These are phyloP conservation scores for Amauroascus verrucosus DNA, from an alignment of 2,329 filamentous ascomycete species.

Conservation along the genomic window DNA sequence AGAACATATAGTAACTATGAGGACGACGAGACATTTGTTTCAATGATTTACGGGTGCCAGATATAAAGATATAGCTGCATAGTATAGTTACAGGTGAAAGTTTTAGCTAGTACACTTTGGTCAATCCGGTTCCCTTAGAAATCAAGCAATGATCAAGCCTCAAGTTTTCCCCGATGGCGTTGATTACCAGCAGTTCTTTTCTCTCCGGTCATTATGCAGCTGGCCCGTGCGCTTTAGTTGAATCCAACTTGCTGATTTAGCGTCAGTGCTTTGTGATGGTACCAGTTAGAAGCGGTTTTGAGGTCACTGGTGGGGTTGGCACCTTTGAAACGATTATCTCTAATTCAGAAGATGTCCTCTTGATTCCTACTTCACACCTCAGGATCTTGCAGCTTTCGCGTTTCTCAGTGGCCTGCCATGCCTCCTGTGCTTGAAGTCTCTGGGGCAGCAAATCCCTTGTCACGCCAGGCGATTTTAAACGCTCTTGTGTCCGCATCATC, in stretches of 20 bases:
- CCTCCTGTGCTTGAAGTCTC: conserved; percentile 65
- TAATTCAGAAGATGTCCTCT: not conserved
- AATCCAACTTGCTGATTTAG: not conserved
- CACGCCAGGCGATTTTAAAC: conserved; percentile 52
- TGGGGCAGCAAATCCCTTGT: conserved; percentile 67
- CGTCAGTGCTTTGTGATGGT: not conserved
- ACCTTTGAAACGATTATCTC: not conserved
- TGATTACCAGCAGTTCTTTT: not conserved
- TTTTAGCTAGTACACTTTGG: too few relatives aligned
- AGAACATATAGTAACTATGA: too few relatives aligned
- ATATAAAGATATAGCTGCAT: too few relatives aligned
- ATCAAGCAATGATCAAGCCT: too few relatives aligned
- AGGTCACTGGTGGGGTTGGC: conserved; percentile 10
- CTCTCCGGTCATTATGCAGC: not conserved
- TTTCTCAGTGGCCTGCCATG: conserved; percentile 40
- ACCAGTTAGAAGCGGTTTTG: not conserved
- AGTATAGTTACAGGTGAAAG: too few relatives aligned
- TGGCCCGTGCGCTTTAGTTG: conserved; percentile 6
- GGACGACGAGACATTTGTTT: too few relatives aligned
- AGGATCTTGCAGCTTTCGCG: not conserved
- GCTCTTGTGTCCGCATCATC: conserved; percentile 55
- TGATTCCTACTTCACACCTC: not conserved
- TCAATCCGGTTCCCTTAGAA: too few relatives aligned
- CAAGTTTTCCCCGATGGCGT: too few relatives aligned
- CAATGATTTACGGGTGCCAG: too few relatives aligned